Evolutionary conservation across 768 basidiomycete species (phyloP).

Genomic region (Tylopilus felleus): DNA sequence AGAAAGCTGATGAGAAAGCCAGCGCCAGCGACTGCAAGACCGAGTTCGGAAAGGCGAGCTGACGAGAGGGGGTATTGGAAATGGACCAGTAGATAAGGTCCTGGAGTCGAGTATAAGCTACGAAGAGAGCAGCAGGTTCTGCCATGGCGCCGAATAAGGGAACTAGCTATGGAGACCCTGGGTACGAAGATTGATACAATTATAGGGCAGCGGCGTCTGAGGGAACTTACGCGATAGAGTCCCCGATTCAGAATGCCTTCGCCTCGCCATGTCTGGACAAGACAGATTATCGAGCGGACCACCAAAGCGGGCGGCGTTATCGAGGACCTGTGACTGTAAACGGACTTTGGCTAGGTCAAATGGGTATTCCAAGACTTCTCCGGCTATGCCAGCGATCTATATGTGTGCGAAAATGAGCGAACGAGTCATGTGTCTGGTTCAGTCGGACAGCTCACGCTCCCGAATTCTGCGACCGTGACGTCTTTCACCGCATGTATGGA

Average conservation of each 20-base stretch:
- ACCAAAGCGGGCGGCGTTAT: conserved; percentile 50
- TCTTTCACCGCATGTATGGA: conserved; percentile 38
- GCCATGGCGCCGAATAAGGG: conserved; percentile 86
- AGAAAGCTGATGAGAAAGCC: conserved; percentile 80
- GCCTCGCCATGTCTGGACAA: conserved; percentile 52
- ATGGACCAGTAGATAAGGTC: conserved; percentile 44
- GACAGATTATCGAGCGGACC: conserved; percentile 63
- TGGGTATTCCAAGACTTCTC: conserved; percentile 88
- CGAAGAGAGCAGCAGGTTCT: conserved; percentile 82
- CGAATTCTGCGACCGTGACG: conserved; percentile 47
- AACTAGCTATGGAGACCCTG: conserved; percentile 83
- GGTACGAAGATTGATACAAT: conserved; percentile 1
- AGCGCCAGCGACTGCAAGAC: conserved; percentile 74
- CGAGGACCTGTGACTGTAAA: conserved; percentile 83
- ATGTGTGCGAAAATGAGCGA: background rate
- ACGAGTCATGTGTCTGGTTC: background rate
- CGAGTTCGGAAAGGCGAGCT: conserved; percentile 62
- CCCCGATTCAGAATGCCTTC: conserved; percentile 58
- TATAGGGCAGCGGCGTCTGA: background rate
- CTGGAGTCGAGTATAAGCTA: conserved; percentile 74
- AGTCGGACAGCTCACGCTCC: conserved; percentile 37
- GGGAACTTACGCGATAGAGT: conserved; percentile 47
- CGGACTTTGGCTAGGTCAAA: conserved; percentile 93
- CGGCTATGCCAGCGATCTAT: conserved; percentile 77
- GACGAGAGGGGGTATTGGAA: conserved; percentile 14